These are phyloP conservation scores for Talaromyces marneffei DNA, from an alignment of 2,329 filamentous ascomycete genomes.

Conservation along the genomic window DNA sequence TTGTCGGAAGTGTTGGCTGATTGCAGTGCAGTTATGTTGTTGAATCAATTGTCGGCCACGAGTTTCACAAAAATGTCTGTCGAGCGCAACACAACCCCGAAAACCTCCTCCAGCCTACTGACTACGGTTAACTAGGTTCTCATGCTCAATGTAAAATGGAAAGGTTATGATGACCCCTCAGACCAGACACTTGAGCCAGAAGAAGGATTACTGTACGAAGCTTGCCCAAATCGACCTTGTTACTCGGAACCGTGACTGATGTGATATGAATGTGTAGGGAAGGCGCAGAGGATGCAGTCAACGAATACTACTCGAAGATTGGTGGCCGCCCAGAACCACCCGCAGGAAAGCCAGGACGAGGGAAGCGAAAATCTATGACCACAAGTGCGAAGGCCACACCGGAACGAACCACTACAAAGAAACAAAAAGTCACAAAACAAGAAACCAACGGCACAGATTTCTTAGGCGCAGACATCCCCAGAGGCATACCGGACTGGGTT, in stretches of 20 bases:
- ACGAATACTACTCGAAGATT: slow-evolving; percentile 37
- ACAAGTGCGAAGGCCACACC: slow-evolving; percentile 24
- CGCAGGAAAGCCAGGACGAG: slow-evolving; percentile 17
- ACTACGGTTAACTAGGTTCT: slow-evolving; percentile 27
- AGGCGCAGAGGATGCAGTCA: slow-evolving; percentile 35
- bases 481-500: slow-evolving; percentile 29
- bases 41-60: slow-evolving; percentile 35
- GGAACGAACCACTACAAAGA: slow-evolving; percentile 24
- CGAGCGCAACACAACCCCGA: background rate
- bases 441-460: slow-evolving; percentile 18
- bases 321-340: slow-evolving; percentile 38
- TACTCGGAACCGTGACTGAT: slow-evolving; percentile 17
- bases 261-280: slow-evolving; percentile 22
- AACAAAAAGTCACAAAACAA: slow-evolving; percentile 23
- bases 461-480: slow-evolving; percentile 3
- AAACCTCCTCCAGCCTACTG: background rate
- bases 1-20: background rate
- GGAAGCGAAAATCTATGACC: slow-evolving; percentile 31
- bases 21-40: slow-evolving; percentile 32
- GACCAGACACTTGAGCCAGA: slow-evolving; percentile 45
- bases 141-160: slow-evolving; percentile 43
- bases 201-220: slow-evolving; percentile 37
- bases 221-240: background rate
- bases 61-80: slow-evolving; percentile 33
- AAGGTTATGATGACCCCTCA: slow-evolving; percentile 38